Conservation (phyloP, 305 asterid genomes). For the Fraxinus velutina region DNA sequence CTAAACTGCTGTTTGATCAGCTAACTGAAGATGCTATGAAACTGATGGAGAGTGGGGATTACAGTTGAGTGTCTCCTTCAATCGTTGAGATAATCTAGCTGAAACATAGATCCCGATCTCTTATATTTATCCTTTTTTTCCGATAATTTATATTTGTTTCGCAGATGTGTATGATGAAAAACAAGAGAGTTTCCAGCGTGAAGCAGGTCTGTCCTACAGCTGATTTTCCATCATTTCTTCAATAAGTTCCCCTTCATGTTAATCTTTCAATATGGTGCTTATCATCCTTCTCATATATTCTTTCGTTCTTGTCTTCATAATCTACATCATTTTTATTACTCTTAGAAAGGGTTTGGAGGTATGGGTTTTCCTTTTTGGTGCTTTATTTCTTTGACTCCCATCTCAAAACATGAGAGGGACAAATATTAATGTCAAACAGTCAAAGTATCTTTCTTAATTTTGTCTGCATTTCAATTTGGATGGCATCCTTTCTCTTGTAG, state of each 20-base stretch:
- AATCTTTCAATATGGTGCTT: not conserved
- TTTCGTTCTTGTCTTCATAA: conserved; percentile 7
- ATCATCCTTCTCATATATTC: conserved; percentile 5
- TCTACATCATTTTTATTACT: not conserved
- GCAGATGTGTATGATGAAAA: conserved; percentile 91
- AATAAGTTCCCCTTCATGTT: not conserved
- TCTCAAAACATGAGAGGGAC: not conserved
- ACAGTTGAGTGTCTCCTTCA: conserved; percentile 49
- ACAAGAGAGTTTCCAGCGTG: conserved; percentile 77
- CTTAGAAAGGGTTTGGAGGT: not conserved
- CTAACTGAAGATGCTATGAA: conserved; percentile 94
- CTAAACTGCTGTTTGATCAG: conserved; percentile 71
- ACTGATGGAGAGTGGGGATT: conserved; percentile 89
- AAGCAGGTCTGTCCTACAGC: conserved; percentile 65
- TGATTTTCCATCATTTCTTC: conserved; percentile 11
- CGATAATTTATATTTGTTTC: conserved; percentile 11
- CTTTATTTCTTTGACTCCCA: not conserved
- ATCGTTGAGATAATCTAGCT: conserved; percentile 7
- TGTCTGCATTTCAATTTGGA: not conserved
- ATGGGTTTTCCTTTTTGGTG: not conserved
- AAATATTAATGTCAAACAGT: not conserved
- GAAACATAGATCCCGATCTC: conserved; percentile 14
- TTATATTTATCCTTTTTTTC: not conserved
- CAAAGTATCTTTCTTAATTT: not conserved
- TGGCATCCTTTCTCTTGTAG: not conserved